phyloP scores from a whole-genome alignment of 2,329 filamentous ascomycete genomes.

The Curvularia sp. region DNA sequence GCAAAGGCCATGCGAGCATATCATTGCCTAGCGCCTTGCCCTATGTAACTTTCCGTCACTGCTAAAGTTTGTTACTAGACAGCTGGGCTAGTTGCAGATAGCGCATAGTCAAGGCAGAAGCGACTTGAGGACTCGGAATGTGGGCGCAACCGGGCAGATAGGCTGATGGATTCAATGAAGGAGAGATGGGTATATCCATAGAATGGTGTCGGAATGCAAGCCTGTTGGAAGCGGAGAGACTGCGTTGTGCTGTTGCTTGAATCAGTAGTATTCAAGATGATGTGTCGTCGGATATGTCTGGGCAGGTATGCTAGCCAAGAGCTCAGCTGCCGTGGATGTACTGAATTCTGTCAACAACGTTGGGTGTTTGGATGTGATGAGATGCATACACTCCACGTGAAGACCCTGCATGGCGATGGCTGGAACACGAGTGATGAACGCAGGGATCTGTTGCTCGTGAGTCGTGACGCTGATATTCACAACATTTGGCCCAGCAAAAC shows the following conservation, averaged over 20 bases:
- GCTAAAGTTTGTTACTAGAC: conserved; percentile 7
- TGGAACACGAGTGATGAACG: conserved; percentile 1
- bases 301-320: background rate
- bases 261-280: background rate
- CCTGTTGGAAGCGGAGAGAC: background rate
- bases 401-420: background rate
- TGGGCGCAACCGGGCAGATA: background rate
- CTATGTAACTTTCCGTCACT: background rate
- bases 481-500: background rate
- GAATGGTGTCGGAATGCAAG: background rate
- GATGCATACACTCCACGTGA: conserved; percentile 2
- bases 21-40: background rate
- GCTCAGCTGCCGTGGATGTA: background rate
- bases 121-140: background rate
- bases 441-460: background rate
- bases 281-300: conserved; percentile 2
- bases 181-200: background rate
- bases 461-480: background rate
- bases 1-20: conserved; percentile 1
- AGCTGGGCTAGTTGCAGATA: background rate
- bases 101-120: background rate
- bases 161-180: background rate
- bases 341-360: background rate
- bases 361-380: conserved; percentile 1
- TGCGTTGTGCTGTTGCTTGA: conserved; percentile 1